Percentiles rank a stretch among this genome's conserved stretches.
phyloP scores from a whole-genome alignment of 2,329 filamentous ascomycete species.

The Colletotrichum sp. region DNA sequence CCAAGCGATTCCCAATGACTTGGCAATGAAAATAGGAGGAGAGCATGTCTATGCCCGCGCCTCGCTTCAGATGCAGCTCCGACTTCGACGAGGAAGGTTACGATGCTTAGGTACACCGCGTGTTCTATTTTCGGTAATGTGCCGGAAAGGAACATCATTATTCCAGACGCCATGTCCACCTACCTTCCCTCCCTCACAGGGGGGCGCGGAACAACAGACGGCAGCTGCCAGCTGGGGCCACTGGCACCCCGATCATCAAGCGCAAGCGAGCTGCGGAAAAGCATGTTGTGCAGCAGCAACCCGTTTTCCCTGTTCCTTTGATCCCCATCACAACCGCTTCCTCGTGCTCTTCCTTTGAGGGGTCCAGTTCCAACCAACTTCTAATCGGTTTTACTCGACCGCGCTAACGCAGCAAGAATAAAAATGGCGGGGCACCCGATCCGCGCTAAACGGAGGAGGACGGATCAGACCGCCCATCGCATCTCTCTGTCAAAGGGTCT shows the following conservation, averaged over 20 bases:
- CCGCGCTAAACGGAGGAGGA: not conserved
- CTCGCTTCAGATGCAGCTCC: not conserved
- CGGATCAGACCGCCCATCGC: constrained; percentile 4
- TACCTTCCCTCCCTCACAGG: too few relatives aligned
- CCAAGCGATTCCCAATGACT: not conserved
- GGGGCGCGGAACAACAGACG: not conserved
- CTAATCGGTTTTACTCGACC: not conserved
- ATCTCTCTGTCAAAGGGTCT: not conserved
- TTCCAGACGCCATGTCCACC: too few relatives aligned
- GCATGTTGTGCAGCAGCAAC: not conserved
- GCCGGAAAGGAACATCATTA: too few relatives aligned
- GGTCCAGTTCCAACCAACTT: not conserved
- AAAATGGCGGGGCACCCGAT: not conserved
- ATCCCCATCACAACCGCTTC: not conserved
- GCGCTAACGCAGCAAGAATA: not conserved
- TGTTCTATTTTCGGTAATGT: too few relatives aligned
- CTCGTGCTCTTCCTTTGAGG: not conserved
- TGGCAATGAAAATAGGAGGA: not conserved
- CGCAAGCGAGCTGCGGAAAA: not conserved
- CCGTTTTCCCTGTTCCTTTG: not conserved
- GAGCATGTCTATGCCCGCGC: not conserved
- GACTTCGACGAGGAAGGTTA: not conserved
- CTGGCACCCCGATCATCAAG: not conserved
- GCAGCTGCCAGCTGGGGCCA: not conserved
- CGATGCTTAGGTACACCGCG: too few relatives aligned